phyloP scores from a whole-genome alignment of 1,284 basidiomycete genomes.

The Cryptococcus deneoformans region DNA sequence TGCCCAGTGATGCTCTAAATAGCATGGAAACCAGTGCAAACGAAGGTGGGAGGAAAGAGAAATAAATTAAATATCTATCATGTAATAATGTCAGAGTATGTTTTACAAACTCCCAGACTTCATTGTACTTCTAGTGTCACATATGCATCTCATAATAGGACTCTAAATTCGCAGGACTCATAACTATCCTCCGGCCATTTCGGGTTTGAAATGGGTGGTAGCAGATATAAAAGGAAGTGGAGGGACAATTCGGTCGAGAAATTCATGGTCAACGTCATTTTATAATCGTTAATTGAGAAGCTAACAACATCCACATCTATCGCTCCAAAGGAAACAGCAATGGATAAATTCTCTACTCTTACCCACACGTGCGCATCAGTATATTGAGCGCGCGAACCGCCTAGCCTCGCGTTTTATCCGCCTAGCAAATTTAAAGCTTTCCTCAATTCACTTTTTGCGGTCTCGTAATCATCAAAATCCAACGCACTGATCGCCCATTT shows the following conservation, averaged over 20 bases:
- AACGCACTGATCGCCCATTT: slow-evolving; percentile 85
- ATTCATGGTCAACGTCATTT: neutral
- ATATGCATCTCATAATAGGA: neutral
- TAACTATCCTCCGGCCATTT: too few species aligned
- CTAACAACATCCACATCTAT: neutral
- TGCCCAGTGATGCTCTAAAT: neutral
- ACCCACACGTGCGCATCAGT: neutral
- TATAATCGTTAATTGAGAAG: neutral
- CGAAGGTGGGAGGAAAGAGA: neutral
- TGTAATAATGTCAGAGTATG: too few species aligned
- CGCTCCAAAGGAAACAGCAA: too few species aligned
- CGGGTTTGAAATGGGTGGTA: too few species aligned
- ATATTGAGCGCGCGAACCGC: too few species aligned
- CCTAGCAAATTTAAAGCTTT: slow-evolving; percentile 72
- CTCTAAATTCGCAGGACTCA: too few species aligned
- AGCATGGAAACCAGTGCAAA: neutral
- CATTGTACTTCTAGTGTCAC: neutral
- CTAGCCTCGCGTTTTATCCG: slow-evolving; percentile 18
- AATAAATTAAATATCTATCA: too few species aligned
- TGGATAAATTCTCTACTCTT: neutral
- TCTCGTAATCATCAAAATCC: slow-evolving; percentile 85
- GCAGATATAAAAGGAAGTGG: too few species aligned
- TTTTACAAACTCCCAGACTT: neutral
- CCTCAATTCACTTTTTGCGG: slow-evolving; percentile 69
- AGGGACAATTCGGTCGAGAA: too few species aligned